phyloP scores from a whole-genome alignment of 2,329 filamentous ascomycete species.

The Cladosporium cucumerinum region DNA sequence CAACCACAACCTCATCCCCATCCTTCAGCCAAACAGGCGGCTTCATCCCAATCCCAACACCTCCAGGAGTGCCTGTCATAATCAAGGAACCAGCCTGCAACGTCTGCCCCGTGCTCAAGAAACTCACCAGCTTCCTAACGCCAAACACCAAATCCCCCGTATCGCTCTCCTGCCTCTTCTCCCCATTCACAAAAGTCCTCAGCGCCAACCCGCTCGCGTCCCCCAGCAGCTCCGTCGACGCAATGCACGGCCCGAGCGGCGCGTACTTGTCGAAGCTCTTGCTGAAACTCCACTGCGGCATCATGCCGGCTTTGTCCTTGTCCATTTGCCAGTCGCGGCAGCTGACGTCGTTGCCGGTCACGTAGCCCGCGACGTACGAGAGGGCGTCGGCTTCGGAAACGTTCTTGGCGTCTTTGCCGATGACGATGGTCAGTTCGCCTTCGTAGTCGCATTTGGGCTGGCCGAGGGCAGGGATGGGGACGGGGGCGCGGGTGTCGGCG shows the following conservation, averaged over 20 bases:
- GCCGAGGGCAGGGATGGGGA: slow-evolving; percentile 63
- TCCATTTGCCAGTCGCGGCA: slow-evolving; percentile 62
- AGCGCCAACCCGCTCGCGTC: slow-evolving; percentile 46
- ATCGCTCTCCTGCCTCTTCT: slow-evolving; percentile 43
- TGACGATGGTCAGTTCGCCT: slow-evolving; percentile 71
- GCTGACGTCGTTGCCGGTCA: slow-evolving; percentile 75
- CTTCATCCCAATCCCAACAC: slow-evolving; percentile 34
- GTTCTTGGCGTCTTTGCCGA: slow-evolving; percentile 64
- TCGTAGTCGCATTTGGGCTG: slow-evolving; percentile 74
- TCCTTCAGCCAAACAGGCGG: slow-evolving; percentile 32
- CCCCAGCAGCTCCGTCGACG: slow-evolving; percentile 41
- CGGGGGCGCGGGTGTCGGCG: slow-evolving; percentile 60
- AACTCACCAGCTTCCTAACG: slow-evolving; percentile 35
- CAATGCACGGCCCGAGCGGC: slow-evolving; percentile 52
- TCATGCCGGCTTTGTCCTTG: slow-evolving; percentile 43
- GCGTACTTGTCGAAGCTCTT: slow-evolving; percentile 59
- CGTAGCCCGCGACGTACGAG: slow-evolving; percentile 71
- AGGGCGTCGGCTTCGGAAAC: slow-evolving; percentile 63
- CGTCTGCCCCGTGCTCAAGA: slow-evolving; percentile 38
- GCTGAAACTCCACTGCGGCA: slow-evolving; percentile 58
- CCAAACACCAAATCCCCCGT: slow-evolving; percentile 48
- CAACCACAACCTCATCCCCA: slow-evolving; percentile 35
- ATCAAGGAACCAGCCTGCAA: slow-evolving; percentile 48
- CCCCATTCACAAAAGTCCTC: slow-evolving; percentile 49
- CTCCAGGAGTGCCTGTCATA: slow-evolving; percentile 50